Evolutionary conservation across 1,284 basidiomycete genomes (phyloP), one percentile per base, ranked within the genome.

Genomic region (Mycena sp.): DNA sequence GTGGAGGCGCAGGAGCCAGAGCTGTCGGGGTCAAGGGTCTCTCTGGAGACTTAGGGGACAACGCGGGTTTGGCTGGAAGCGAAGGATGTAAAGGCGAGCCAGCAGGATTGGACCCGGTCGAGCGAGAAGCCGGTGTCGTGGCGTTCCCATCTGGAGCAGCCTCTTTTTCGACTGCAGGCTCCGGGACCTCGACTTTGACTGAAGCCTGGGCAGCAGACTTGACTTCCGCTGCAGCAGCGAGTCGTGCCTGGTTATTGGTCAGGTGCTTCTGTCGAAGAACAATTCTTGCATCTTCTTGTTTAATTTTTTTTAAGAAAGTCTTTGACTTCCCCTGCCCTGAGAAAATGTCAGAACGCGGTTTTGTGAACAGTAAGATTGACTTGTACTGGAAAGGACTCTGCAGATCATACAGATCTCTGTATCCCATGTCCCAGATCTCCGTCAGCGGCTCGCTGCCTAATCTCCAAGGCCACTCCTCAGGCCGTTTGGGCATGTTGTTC

Each of bases 391-490:
- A 88, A 10, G 86, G 85, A 60, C 78, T 83, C 72, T 90, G 81
- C 25, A 93, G 73, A 71, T 92, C 88, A 12, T 69, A 63, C 59
- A 90, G 70, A 54, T 86, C 86, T 65, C 85, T 77, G 70, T 90
- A 93, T 7, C 92, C 92, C 86, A 89, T 87, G 59, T 86, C 84
- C 92, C 92, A 93, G 30, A 92, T 89, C 68, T 93, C 91, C 3
- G 89, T 90, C 71, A 93, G 76, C 1, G 89, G 78, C 56, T 84
- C 84, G 37, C 87, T 87, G 4, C 92, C 91, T 55, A 86, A 81
- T 59, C 73, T 78, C 80, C 87, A 86, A 37, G 81, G 73, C 86
- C 88, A 92, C 21, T 86, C 83, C 59, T 81, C 76, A 11, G 84
- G 83, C 2, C 85, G 81, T 67, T 85, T 79, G 55, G 82, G 80